Percentiles rank a stretch among this genome's conserved stretches.
These are phyloP conservation scores for Solanum piurae DNA, from an alignment of 257 asterid species.

Conservation along the genomic window DNA sequence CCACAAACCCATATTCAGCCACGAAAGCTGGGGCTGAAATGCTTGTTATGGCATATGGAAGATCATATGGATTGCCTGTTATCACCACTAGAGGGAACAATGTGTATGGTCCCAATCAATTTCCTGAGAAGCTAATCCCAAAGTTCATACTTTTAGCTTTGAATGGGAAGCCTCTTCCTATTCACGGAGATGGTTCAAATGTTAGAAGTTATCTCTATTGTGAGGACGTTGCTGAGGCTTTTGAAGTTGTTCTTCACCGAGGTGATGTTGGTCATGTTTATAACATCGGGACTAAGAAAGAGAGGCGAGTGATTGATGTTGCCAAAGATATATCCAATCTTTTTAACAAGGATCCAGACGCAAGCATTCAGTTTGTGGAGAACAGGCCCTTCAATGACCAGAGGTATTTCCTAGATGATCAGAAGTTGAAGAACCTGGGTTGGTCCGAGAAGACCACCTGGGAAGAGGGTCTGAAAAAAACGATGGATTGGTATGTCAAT, in stretches of 20 bases:
- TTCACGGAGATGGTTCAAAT: slow-evolving; percentile 93
- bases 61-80: slow-evolving; percentile 88
- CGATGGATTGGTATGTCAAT: slow-evolving; percentile 74
- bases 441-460: slow-evolving; percentile 82
- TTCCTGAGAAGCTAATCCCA: slow-evolving; percentile 93
- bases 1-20: slow-evolving; percentile 93
- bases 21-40: slow-evolving; percentile 98
- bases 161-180: slow-evolving; percentile 82
- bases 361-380: slow-evolving; percentile 70
- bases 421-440: slow-evolving; percentile 73
- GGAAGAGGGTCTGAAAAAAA: slow-evolving; percentile 89
- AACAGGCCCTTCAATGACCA: slow-evolving; percentile 97
- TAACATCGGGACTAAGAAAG: slow-evolving; percentile 90
- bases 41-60: slow-evolving; percentile 98
- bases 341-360: slow-evolving; percentile 65
- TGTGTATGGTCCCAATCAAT: slow-evolving; percentile 92
- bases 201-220: slow-evolving; percentile 91
- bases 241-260: slow-evolving; percentile 78
- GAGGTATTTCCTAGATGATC: slow-evolving; percentile 91
- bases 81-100: slow-evolving; percentile 89
- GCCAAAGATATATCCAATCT: slow-evolving; percentile 79
- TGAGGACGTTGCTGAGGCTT: slow-evolving; percentile 98
- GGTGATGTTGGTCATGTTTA: slow-evolving; percentile 96
- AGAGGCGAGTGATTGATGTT: slow-evolving; percentile 88
- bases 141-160: slow-evolving; percentile 89